These are phyloP conservation scores for Acanthamoeba sp. DNA, from an alignment of 208 protist genomes.

Conservation along the genomic window DNA sequence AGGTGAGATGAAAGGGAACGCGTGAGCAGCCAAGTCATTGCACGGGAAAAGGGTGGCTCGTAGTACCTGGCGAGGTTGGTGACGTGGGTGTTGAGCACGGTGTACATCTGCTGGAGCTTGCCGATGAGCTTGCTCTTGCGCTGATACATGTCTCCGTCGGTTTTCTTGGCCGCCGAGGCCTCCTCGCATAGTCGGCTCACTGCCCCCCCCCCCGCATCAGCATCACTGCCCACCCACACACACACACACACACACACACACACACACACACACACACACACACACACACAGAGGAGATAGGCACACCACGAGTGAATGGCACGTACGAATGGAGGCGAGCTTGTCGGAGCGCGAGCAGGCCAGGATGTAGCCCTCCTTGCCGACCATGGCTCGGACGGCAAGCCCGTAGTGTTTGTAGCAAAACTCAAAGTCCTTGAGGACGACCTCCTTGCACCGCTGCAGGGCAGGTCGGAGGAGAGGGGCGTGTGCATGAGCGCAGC, in stretches of 20 bases:
- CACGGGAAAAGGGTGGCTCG: neutral
- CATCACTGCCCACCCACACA: neutral
- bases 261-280: neutral
- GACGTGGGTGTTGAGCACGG: slow-evolving; percentile 25
- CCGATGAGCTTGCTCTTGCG: slow-evolving; percentile 56
- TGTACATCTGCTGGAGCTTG: slow-evolving; percentile 57
- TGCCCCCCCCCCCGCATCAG: neutral
- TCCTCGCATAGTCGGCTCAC: slow-evolving; percentile 32
- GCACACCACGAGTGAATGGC: neutral
- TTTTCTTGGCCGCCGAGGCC: slow-evolving; percentile 13
- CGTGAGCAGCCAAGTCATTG: no score
- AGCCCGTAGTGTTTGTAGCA: slow-evolving; percentile 59
- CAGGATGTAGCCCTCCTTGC: slow-evolving; percentile 44
- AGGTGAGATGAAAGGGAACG: no score
- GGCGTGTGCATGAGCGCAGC: no score
- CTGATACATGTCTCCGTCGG: slow-evolving; percentile 36
- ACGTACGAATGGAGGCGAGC: neutral
- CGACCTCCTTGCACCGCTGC: slow-evolving; percentile 50
- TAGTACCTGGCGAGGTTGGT: slow-evolving; percentile 31
- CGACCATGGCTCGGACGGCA: neutral
- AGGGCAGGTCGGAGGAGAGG: no score
- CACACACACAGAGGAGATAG: neutral
- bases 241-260: neutral
- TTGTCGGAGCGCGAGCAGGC: slow-evolving; percentile 21
- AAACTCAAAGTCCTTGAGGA: slow-evolving; percentile 66